Evolutionary conservation across 768 basidiomycete genomes (phyloP), one percentile per base, ranked within the genome.

Genomic region (Cystofilobasidium bisporidii): DNA sequence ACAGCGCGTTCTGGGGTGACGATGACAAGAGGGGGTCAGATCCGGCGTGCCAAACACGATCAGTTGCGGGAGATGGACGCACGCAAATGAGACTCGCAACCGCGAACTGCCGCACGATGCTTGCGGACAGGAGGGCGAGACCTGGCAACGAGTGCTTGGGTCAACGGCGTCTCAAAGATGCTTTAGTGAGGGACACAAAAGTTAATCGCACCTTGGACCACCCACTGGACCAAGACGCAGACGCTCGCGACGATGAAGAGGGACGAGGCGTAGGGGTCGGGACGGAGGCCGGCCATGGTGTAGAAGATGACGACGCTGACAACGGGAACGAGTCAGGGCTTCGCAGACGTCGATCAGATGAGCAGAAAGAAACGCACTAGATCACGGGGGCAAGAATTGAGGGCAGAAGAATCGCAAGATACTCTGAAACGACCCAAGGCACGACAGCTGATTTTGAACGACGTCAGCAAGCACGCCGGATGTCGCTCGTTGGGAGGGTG

Each of bases 351-450:
- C n/a, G n/a, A n/a, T n/a, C n/a, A n/a, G n/a, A n/a, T n/a, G n/a
- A n/a, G n/a, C n/a, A n/a, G n/a, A n/a, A n/a, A n/a, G n/a, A n/a
- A n/a, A n/a, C 48, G 47, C 32, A 59, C 61, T 75, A 78, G 36
- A 78, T 62, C 0, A 72, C 68, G 2, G 75, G 74, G 3, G 71
- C 72, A 15, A 80, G n/a, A n/a, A 79, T 71, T 58, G 79, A 79
- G 14, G 79, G 76, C 0, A 80, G 70, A 0, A 80, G 70, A 63
- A 76, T 78, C 14, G 80, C 75, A 41, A 79, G 24, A 59, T 79
- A 76, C 55, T 79, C 76, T 1, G 78, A 75, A 12, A 79, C 30
- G 53, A 81, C 71, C 71, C 78, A 81, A 0, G 81, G 78, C 1
- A 75, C 71, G 0, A 78, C 76, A 24, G 73, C 73, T 78, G 72